Conservation (phyloP, 1,139 yeast species). For the Saccharomyces hybrid region DNA sequence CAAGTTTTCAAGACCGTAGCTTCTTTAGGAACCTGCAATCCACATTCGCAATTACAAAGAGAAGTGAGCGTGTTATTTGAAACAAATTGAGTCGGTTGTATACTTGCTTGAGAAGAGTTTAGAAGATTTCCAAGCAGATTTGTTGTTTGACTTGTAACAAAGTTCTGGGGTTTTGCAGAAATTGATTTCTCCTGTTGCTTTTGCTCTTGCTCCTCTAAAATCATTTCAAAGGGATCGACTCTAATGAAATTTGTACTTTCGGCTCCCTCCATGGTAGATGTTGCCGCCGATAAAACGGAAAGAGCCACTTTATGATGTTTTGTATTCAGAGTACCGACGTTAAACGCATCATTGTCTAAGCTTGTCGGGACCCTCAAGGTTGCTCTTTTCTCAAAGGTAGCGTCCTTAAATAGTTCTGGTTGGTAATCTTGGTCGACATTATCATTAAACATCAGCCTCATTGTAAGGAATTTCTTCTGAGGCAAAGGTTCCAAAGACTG, state of each 20-base stretch:
- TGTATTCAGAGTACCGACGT: conserved; percentile 26
- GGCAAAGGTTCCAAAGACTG: conserved; percentile 47
- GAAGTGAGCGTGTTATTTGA: neutral
- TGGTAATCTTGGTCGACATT: conserved; percentile 41
- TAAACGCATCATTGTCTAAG: conserved; percentile 14
- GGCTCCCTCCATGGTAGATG: conserved; percentile 5
- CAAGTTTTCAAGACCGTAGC: conserved; percentile 19
- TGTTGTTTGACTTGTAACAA: conserved; percentile 30
- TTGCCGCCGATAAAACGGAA: conserved; percentile 20
- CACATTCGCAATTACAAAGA: conserved; percentile 29
- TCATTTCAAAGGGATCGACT: conserved; percentile 31
- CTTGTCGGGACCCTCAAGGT: conserved; percentile 27
- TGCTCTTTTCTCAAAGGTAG: conserved; percentile 32
- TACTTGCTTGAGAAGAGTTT: conserved; percentile 20
- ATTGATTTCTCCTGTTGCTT: conserved; percentile 2
- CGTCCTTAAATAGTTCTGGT: conserved; percentile 42
- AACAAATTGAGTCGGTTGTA: conserved; percentile 29
- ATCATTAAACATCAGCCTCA: conserved; percentile 44
- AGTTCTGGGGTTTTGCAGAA: conserved; percentile 1
- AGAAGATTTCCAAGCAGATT: conserved; percentile 26
- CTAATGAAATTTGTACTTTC: conserved; percentile 10
- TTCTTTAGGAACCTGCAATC: conserved; percentile 12
- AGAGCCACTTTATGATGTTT: conserved; percentile 21
- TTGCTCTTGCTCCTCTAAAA: conserved; percentile 1
- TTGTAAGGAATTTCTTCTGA: conserved; percentile 35